A percentile compares a stretch with the other conserved stretches of the same genome.
These are phyloP conservation scores for Russula lepida DNA, from an alignment of 768 basidiomycete genomes.

Conservation along the genomic window DNA sequence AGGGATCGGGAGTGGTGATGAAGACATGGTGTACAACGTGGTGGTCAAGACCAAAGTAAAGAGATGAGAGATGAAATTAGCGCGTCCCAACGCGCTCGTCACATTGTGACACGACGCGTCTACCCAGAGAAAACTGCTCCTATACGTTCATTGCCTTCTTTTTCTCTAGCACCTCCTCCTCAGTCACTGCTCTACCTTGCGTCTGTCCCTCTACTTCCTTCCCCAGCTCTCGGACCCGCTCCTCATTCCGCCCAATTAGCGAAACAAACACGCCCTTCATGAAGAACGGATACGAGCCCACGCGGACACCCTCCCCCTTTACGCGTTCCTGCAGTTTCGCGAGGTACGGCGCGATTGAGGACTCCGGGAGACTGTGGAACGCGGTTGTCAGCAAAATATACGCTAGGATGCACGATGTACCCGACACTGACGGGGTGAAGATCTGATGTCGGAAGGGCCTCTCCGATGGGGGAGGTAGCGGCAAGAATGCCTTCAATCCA, in stretches of 20 bases:
- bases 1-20: conserved; percentile 19
- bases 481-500: conserved; percentile 61
- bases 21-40: conserved; percentile 12
- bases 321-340: conserved; percentile 69
- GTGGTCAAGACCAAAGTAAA: not conserved
- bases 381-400: not conserved
- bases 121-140: not conserved
- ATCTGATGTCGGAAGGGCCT: conserved; percentile 76
- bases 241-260: conserved; percentile 41
- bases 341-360: conserved; percentile 80
- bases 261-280: conserved; percentile 55
- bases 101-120: conserved; percentile 17
- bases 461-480: conserved; percentile 65
- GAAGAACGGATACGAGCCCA: conserved; percentile 69
- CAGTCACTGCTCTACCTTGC: conserved; percentile 50
- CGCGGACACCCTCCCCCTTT: conserved; percentile 64
- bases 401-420: not conserved
- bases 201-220: conserved; percentile 54
- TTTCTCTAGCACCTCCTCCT: conserved; percentile 53
- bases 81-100: conserved; percentile 19
- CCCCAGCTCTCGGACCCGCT: conserved; percentile 46
- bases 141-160: conserved; percentile 27
- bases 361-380: conserved; percentile 54
- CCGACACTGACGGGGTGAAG: conserved; percentile 58
- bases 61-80: not conserved